Conservation (phyloP, 129 eudicot genomes). For the Centrapalus pauciflorus region DNA sequence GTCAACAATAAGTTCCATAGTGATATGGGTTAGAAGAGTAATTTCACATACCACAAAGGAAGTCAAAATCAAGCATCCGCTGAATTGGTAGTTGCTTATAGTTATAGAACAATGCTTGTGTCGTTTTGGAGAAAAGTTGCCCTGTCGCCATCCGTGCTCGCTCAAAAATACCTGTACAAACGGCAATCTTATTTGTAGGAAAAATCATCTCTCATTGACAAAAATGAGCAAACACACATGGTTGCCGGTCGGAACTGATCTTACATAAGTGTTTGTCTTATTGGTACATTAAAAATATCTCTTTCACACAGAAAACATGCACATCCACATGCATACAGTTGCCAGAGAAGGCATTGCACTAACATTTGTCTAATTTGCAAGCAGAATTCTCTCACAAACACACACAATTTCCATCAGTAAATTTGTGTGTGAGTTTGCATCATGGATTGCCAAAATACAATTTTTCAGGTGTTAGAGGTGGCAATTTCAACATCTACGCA, state of each 20-base stretch:
- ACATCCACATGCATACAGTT: no score
- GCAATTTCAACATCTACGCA: neutral
- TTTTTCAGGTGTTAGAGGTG: neutral
- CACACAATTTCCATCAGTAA: neutral
- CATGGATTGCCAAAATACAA: neutral
- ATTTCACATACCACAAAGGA: conserved; percentile 64
- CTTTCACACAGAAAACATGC: no score
- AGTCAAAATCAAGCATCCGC: conserved; percentile 93
- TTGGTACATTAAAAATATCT: no score
- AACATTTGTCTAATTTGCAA: no score
- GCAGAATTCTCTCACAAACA: neutral
- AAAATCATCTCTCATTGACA: no score
- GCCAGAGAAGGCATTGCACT: no score
- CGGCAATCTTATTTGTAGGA: no score
- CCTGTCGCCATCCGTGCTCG: conserved; percentile 69
- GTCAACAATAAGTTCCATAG: neutral
- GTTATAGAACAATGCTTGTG: conserved; percentile 84
- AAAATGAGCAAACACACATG: no score
- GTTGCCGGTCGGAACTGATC: no score
- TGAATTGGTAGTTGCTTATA: conserved; percentile 83
- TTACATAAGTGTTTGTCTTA: no score
- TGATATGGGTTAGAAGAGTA: neutral
- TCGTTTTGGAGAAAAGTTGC: conserved; percentile 70
- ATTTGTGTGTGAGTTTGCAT: neutral
- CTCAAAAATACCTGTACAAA: conserved; percentile 12